Evolutionary conservation across 805 yeast genomes (phyloP).

Genomic region (Candida dendrica): DNA sequence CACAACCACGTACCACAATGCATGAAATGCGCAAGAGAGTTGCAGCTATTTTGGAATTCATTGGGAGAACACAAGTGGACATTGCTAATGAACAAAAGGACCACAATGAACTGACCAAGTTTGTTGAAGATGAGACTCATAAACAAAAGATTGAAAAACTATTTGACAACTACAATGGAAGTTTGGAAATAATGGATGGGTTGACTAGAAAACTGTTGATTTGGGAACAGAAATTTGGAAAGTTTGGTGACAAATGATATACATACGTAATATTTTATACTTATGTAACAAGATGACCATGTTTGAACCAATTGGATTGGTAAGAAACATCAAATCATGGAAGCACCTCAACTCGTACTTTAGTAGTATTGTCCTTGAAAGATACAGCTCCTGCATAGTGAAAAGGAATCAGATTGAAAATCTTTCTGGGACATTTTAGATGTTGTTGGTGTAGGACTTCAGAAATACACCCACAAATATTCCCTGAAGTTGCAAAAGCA

Average conservation of each 20-base stretch:
- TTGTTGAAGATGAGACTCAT: constrained; percentile 33
- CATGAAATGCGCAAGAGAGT: constrained; percentile 84
- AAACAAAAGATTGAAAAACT: constrained; percentile 33
- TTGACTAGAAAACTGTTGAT: constrained; percentile 60
- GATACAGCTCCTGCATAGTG: too few relatives aligned
- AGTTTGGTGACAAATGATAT: constrained; percentile 14
- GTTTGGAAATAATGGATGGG: constrained; percentile 60
- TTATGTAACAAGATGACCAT: too few relatives aligned
- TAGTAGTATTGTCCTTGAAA: too few relatives aligned
- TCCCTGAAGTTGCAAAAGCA: too few relatives aligned
- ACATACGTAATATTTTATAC: too few relatives aligned
- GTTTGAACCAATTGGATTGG: too few relatives aligned
- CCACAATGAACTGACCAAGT: constrained; percentile 41
- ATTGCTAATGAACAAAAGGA: constrained; percentile 65
- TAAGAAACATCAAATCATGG: too few relatives aligned
- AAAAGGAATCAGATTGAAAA: too few relatives aligned
- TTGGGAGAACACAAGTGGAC: constrained; percentile 81
- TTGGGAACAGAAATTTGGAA: constrained; percentile 72
- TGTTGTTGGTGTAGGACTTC: too few relatives aligned
- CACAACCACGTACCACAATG: constrained; percentile 66
- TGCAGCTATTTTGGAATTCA: constrained; percentile 85
- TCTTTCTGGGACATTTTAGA: too few relatives aligned
- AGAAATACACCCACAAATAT: too few relatives aligned
- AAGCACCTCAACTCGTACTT: too few relatives aligned
- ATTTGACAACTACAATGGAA: constrained; percentile 47